Evolutionary conservation across 2,329 filamentous ascomycete species (phyloP).

Genomic region (Phialemoniopsis sp.): DNA sequence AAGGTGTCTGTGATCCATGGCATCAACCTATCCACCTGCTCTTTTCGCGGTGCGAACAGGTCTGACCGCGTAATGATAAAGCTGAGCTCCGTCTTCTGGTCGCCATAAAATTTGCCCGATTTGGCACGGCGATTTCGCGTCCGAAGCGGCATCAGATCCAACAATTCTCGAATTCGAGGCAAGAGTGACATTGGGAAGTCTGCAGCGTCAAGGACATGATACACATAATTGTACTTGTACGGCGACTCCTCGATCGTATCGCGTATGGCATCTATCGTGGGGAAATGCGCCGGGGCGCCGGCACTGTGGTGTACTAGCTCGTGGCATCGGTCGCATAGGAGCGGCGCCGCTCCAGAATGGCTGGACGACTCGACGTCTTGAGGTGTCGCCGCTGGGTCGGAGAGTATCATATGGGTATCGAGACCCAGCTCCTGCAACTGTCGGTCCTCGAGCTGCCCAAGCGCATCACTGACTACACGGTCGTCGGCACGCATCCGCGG

Average conservation of each 20-base stretch:
- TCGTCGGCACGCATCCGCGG: slow-evolving; percentile 30
- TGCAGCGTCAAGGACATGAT: slow-evolving; percentile 90
- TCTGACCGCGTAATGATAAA: slow-evolving; percentile 91
- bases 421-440: slow-evolving; percentile 42
- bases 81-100: slow-evolving; percentile 72
- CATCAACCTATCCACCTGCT: slow-evolving; percentile 82
- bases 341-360: slow-evolving; percentile 21
- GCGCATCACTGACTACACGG: slow-evolving; percentile 38
- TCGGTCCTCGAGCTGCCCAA: slow-evolving; percentile 35
- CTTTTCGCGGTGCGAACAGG: slow-evolving; percentile 76
- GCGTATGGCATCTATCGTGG: slow-evolving; percentile 73
- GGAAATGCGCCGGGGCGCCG: slow-evolving; percentile 72
- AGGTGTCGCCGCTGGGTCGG: background rate
- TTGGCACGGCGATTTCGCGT: slow-evolving; percentile 77
- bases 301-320: slow-evolving; percentile 71
- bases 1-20: slow-evolving; percentile 77
- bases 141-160: slow-evolving; percentile 70
- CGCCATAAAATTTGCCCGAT: slow-evolving; percentile 58
- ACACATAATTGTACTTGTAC: slow-evolving; percentile 88
- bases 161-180: slow-evolving; percentile 65
- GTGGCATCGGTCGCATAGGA: slow-evolving; percentile 86
- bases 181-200: slow-evolving; percentile 95
- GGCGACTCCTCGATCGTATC: slow-evolving; percentile 86
- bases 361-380: background rate
- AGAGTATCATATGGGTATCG: slow-evolving; percentile 19